phyloP scores from a whole-genome alignment of 768 basidiomycete genomes.

The Lactifluus volemus region DNA sequence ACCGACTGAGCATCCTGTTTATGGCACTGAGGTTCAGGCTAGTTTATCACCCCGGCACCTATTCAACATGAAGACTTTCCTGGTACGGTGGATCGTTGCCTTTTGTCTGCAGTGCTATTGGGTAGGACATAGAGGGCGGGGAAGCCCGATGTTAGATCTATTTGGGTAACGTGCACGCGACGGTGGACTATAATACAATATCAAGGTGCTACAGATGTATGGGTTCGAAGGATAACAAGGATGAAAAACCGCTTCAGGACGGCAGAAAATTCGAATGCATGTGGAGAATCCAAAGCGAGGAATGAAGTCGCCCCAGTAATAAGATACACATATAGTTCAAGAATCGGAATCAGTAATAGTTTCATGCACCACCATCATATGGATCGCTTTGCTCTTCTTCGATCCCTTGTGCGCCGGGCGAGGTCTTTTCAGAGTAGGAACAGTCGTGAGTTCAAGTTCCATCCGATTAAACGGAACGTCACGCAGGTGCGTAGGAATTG shows the following conservation, averaged over 20 bases:
- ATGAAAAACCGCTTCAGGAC: constrained; percentile 13
- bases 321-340: not conserved
- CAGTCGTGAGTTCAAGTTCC: not conserved
- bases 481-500: constrained; percentile 9
- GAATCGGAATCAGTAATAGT: not conserved
- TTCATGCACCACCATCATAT: constrained; percentile 19
- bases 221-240: constrained; percentile 2
- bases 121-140: not conserved
- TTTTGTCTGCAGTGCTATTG: too few species aligned
- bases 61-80: too few species aligned
- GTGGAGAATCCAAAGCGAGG: not conserved
- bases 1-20: too few species aligned
- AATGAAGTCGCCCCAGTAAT: not conserved
- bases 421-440: not conserved
- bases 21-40: too few species aligned
- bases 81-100: too few species aligned
- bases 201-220: constrained; percentile 10
- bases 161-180: not conserved
- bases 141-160: not conserved
- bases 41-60: too few species aligned
- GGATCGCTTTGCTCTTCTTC: constrained; percentile 11
- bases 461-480: constrained; percentile 9
- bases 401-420: not conserved
- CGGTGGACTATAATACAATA: constrained; percentile 1
- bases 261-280: not conserved